Base-by-base conservation (phyloP, 2,329 filamentous ascomycete genomes). In the Fusarium sp. region DNA sequence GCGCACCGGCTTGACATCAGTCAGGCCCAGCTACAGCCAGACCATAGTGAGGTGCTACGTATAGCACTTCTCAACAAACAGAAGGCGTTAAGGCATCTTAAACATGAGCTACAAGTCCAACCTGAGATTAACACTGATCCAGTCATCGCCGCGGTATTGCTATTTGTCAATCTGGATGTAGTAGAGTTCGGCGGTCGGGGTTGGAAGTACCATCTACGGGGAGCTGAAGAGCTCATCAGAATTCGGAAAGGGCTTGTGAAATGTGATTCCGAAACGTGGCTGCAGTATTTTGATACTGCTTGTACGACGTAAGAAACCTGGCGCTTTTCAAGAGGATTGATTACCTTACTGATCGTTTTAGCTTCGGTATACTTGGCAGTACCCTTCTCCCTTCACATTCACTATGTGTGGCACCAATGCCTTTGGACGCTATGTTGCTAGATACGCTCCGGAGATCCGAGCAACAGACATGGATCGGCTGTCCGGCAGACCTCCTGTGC, bases 131-230 rank as follows among this genome's bases (percentile, higher is more conserved):
- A 53, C 5, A 26, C 3, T 1, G 32, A 53, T 20, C 17, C 50
- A 6, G n/a, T 53, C 0, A 53, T 53, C 2, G 50, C 50, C 0
- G 50, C 50, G 0, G 50, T 53, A 0, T 0, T 53, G 0, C 9
- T 53, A 0, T 53, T 36, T 0, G n/a, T 53, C 13, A 53, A 53
- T 8, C 17, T 36, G 0, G 50, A 36, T 8, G 50, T 53, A 2
- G 50, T 53, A 0, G 50, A 53, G 9, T 53, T 53, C 1, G 50
- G 50, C 0, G 50, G 32, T 1, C n/a, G 32, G 11, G 32, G n/a
- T 1, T 53, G 50, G 50, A 26, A 6, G 6, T 12, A 53, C 11
- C 50, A 53, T 2, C n/a, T 53, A 0, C 18, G 10, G 3, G 50
- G 50, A 2, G 50, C 50, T 6, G 50, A 53, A 22, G 50, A 53